Base-by-base conservation (phyloP, 1,139 yeast genomes). In the Lodderomyces metapsilosis region DNA sequence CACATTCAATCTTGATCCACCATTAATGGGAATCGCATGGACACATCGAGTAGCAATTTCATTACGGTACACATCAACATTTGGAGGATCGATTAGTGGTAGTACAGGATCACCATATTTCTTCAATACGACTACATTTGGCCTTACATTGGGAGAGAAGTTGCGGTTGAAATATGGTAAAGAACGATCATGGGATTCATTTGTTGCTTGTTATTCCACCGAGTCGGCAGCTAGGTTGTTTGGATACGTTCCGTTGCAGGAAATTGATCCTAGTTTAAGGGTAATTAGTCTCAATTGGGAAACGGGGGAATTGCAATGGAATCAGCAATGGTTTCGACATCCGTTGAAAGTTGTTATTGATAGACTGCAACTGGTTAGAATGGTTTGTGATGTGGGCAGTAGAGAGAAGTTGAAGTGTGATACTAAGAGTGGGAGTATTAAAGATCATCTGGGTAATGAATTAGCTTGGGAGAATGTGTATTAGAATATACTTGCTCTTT, bases 381-480 rank as follows among this genome's bases (percentile, higher is more conserved):
- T 43, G 18, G 10, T 44, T 10, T 46, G 49, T 38, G 40, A 36
- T 22, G 38, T 41, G 2, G 48, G 49, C 6, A 41, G 43, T 9
- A 16, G 45, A 28, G 16, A 37, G 13, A 38, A 43, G 10, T 34
- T 46, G 16, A 21, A 34, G 3, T 45, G 50, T 38, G 38, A 38
- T 10, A 15, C 8, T n/a, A 39, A 36, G 3, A 41, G 30, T 10
- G 44, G 46, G 5, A 28, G 37, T 5, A 27, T 20, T 12, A 33
- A 34, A 13, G 49, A 45, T 23, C 34, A 25, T 15, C 34, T 32
- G 32, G 47, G 47, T 8, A 44, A 45, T 27, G 22, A 20, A 9
- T 30, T 43, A 13, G 18, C 17, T 2, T 46, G 47, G 49, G 20
- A 22, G 6, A 40, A 35, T 42, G 13, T 32, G 21, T 36, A 40